Percentiles rank a stretch among this genome's conserved stretches.
These are phyloP conservation scores for Scenedesmus sp. DNA, from an alignment of 163 green algal genomes.

Conservation along the genomic window DNA sequence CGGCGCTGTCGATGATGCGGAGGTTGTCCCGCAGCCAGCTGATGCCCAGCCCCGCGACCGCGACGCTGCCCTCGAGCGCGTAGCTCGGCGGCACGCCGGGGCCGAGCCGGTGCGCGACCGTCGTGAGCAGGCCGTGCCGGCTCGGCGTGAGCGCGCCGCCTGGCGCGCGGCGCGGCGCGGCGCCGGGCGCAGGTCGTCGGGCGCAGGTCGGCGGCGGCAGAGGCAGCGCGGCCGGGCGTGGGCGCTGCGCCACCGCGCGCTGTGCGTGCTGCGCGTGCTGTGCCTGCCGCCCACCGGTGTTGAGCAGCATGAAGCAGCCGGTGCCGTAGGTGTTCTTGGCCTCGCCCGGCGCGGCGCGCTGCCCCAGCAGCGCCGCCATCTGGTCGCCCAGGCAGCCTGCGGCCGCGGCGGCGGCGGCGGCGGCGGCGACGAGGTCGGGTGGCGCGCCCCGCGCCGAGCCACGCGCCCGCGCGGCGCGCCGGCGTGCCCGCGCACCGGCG, in stretches of 20 bases:
- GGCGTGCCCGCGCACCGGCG: conserved; percentile 30
- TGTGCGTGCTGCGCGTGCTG: no score
- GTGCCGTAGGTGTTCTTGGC: conserved; percentile 99
- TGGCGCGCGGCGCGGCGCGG: not conserved
- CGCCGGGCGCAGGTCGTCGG: not conserved
- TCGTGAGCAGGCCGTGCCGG: conserved; percentile 89
- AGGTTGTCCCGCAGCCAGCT: conserved; percentile 90
- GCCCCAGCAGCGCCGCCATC: conserved; percentile 93
- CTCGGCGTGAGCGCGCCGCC: conserved; percentile 66
- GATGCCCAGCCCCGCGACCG: conserved; percentile 88
- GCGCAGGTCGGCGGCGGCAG: not conserved
- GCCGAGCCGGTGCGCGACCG: conserved; percentile 87
- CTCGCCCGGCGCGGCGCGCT: conserved; percentile 82
- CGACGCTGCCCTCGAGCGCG: conserved; percentile 93
- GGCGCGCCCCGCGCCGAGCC: not conserved
- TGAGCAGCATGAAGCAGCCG: conserved; percentile 96
- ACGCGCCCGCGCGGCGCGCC: not conserved
- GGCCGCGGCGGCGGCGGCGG: no score
- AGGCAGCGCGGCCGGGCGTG: not conserved
- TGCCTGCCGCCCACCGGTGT: conserved; percentile 86
- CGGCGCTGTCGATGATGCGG: conserved; percentile 64
- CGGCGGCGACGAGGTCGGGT: not conserved
- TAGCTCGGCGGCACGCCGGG: conserved; percentile 67
- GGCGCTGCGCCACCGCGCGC: not conserved
- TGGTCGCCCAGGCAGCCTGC: conserved; percentile 95